A percentile compares a stretch with the other conserved stretches of the same genome.
Evolutionary conservation across 805 yeast genomes (phyloP).

Genomic region (Candida montana): DNA sequence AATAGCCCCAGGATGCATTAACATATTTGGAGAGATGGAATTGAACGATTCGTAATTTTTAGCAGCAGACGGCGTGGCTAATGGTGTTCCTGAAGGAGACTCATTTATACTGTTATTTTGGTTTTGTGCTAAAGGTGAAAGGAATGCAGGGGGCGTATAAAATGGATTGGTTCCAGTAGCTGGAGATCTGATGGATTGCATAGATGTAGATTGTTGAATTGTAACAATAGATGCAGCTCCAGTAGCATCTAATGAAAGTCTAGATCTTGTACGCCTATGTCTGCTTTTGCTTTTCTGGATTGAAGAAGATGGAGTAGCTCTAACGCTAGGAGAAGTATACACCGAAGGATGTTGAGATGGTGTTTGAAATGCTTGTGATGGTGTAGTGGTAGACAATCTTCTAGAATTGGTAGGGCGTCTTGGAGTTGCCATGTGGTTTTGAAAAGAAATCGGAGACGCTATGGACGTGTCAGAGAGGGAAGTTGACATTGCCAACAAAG

Average conservation of each 20-base stretch:
- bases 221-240: constrained; percentile 24
- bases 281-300: constrained; percentile 22
- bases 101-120: constrained; percentile 1
- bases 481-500: constrained; percentile 24
- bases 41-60: constrained; percentile 8
- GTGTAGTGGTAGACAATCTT: constrained; percentile 29
- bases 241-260: constrained; percentile 33
- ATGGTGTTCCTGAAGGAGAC: constrained; percentile 20
- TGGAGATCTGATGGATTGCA: constrained; percentile 30
- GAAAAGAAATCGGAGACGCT: constrained; percentile 19
- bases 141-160: constrained; percentile 40
- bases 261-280: constrained; percentile 37
- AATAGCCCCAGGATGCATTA: constrained; percentile 10
- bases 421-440: constrained; percentile 32
- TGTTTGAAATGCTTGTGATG: constrained; percentile 23
- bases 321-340: constrained; percentile 11
- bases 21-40: constrained; percentile 23
- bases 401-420: constrained; percentile 23
- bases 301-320: constrained; percentile 13
- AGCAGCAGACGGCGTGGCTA: constrained; percentile 20
- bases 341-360: constrained; percentile 14
- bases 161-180: constrained; percentile 39
- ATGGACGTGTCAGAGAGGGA: constrained; percentile 23
- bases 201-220: constrained; percentile 17
- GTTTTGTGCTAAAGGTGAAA: constrained; percentile 32